A percentile compares a stretch with the other conserved stretches of the same genome.
Evolutionary conservation across 2,329 filamentous ascomycete genomes (phyloP).

Genomic region (Elsinoe necatrix): DNA sequence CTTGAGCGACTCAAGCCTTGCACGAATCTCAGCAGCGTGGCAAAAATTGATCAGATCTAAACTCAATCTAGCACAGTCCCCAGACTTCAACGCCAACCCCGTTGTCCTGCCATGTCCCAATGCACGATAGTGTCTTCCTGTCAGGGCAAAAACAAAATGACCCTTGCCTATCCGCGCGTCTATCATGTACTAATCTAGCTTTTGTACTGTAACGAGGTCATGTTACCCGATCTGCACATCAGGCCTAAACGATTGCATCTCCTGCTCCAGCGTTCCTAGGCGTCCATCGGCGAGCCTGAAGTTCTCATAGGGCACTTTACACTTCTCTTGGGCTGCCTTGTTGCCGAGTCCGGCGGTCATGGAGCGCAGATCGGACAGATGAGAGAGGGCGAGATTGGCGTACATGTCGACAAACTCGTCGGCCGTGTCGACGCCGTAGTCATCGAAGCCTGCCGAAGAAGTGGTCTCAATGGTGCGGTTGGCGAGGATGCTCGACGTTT

Average conservation of each 20-base stretch:
- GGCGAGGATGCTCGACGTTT: not conserved
- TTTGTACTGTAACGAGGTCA: not conserved
- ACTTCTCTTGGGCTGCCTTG: not conserved
- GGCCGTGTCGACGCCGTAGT: not conserved
- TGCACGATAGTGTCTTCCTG: no score
- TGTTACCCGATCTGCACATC: not conserved
- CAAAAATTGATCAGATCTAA: not conserved
- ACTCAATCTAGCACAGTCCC: not conserved
- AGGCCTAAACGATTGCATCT: not conserved
- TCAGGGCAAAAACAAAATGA: no score
- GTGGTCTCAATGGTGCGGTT: not conserved
- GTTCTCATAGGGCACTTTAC: not conserved
- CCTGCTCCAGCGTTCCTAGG: not conserved
- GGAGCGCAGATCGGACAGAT: not conserved
- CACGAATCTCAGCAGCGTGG: no score
- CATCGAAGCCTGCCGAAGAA: not conserved
- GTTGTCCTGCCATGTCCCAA: not conserved
- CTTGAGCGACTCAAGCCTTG: not conserved
- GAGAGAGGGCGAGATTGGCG: not conserved
- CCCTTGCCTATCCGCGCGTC: no score
- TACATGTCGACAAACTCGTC: not conserved
- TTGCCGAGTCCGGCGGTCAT: not conserved
- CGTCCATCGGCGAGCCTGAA: not conserved
- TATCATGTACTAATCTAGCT: no score
- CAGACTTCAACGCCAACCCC: not conserved